These are phyloP conservation scores for Epichloe hybrida DNA, from an alignment of 2,329 filamentous ascomycete species.

Conservation along the genomic window DNA sequence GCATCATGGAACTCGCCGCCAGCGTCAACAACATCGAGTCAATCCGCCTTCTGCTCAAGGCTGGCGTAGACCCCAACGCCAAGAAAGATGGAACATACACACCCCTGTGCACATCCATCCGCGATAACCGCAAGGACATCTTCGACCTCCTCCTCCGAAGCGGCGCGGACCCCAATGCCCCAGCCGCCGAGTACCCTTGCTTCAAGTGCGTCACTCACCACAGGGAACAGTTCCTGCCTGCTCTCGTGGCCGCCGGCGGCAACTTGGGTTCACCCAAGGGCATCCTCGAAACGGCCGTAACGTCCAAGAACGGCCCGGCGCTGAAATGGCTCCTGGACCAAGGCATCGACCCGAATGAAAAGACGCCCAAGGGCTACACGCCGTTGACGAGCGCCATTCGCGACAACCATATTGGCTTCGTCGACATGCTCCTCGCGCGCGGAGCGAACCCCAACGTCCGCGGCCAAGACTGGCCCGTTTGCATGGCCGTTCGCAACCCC, in stretches of 20 bases:
- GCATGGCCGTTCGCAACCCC: constrained; percentile 52
- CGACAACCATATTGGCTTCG: constrained; percentile 43
- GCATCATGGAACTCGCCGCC: constrained; percentile 50
- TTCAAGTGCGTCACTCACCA: constrained; percentile 59
- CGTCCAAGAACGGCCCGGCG: constrained; percentile 46
- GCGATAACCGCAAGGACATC: constrained; percentile 50
- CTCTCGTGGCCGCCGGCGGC: constrained; percentile 45
- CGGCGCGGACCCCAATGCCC: constrained; percentile 49
- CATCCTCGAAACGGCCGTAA: constrained; percentile 51
- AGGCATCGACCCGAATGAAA: constrained; percentile 46
- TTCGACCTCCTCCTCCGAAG: constrained; percentile 42
- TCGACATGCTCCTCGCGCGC: constrained; percentile 42
- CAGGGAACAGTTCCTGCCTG: constrained; percentile 44
- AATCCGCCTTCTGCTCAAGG: constrained; percentile 41
- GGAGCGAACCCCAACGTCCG: constrained; percentile 50
- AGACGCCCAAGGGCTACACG: constrained; percentile 42
- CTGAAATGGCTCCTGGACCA: constrained; percentile 47
- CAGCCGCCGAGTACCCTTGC: constrained; percentile 49
- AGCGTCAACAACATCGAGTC: constrained; percentile 52
- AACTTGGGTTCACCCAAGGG: constrained; percentile 47
- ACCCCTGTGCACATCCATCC: constrained; percentile 53
- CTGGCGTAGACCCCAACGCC: constrained; percentile 45
- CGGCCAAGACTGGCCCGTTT: constrained; percentile 57
- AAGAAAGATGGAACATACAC: constrained; percentile 56
- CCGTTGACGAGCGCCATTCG: constrained; percentile 53